phyloP scores from a whole-genome alignment of 495 filamentous ascomycete genomes.

The Rhypophila decipiens region DNA sequence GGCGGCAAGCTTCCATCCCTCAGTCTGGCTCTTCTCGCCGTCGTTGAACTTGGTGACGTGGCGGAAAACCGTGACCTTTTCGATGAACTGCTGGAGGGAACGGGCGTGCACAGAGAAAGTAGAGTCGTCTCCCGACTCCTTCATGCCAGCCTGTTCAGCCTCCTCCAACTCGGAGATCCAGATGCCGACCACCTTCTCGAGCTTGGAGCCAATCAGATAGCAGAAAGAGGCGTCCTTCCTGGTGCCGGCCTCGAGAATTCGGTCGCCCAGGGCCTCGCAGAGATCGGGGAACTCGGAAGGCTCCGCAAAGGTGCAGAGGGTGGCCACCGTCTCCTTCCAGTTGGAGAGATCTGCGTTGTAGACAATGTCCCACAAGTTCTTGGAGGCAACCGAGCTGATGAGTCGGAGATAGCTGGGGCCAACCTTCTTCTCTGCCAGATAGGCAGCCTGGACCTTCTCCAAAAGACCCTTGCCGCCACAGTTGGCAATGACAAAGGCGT shows the following conservation, averaged over 20 bases:
- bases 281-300: slow-evolving; percentile 88
- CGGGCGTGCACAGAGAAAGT: slow-evolving; percentile 88
- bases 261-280: slow-evolving; percentile 92
- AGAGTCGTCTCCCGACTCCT: slow-evolving; percentile 61
- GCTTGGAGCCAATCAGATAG: slow-evolving; percentile 87
- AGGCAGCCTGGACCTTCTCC: slow-evolving; percentile 87
- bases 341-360: slow-evolving; percentile 87
- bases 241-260: slow-evolving; percentile 67
- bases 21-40: slow-evolving; percentile 56
- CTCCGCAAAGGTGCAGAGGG: slow-evolving; percentile 89
- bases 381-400: slow-evolving; percentile 84
- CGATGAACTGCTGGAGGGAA: slow-evolving; percentile 85
- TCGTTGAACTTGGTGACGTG: slow-evolving; percentile 89
- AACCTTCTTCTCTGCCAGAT: slow-evolving; percentile 73
- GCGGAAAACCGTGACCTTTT: slow-evolving; percentile 97
- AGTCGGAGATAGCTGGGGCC: slow-evolving; percentile 89
- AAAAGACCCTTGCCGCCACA: slow-evolving; percentile 91
- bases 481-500: slow-evolving; percentile 97
- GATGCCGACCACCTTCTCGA: slow-evolving; percentile 92
- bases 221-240: slow-evolving; percentile 93
- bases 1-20: slow-evolving; percentile 80
- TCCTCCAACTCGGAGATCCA: slow-evolving; percentile 88
- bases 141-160: slow-evolving; percentile 65
- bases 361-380: slow-evolving; percentile 97
- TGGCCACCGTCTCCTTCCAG: slow-evolving; percentile 97